Percentiles rank a stretch among this genome's conserved stretches.
Evolutionary conservation across 2,329 filamentous ascomycete genomes (phyloP).

Genomic region (Madurella mycetomatis): DNA sequence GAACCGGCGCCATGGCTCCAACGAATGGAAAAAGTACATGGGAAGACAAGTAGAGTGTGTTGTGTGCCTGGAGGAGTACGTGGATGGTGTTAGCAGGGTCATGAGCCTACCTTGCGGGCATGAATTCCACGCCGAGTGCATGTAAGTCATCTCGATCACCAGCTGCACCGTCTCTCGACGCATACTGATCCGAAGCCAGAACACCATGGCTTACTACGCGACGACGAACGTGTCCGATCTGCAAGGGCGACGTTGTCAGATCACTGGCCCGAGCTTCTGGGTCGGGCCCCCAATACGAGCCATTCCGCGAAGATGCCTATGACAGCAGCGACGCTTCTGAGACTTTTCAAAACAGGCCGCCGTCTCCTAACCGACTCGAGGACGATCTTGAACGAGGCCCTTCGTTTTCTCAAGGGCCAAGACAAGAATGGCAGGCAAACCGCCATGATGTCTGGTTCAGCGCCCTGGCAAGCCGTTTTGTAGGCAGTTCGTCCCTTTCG

Average conservation of each 20-base stretch:
- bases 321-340: slow-evolving; percentile 35
- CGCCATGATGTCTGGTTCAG: slow-evolving; percentile 13
- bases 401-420: slow-evolving; percentile 1
- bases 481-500: slow-evolving; percentile 9
- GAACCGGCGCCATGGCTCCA: slow-evolving; percentile 38
- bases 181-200: slow-evolving; percentile 43
- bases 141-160: slow-evolving; percentile 59
- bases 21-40: slow-evolving; percentile 64
- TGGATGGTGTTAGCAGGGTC: slow-evolving; percentile 88
- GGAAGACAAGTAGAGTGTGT: slow-evolving; percentile 79
- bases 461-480: slow-evolving; percentile 8
- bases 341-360: neutral
- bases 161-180: slow-evolving; percentile 1
- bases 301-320: slow-evolving; percentile 51
- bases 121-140: slow-evolving; percentile 97
- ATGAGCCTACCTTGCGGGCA: slow-evolving; percentile 98
- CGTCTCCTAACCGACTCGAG: slow-evolving; percentile 4
- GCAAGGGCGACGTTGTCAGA: slow-evolving; percentile 91
- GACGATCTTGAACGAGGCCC: slow-evolving; percentile 12
- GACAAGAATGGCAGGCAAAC: slow-evolving; percentile 5
- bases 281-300: slow-evolving; percentile 50
- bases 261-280: slow-evolving; percentile 54
- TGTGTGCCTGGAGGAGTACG: slow-evolving; percentile 92
- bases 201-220: slow-evolving; percentile 96
- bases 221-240: slow-evolving; percentile 95